Conservation (phyloP, 768 basidiomycete genomes). For the Mycena rebaudengoi region DNA sequence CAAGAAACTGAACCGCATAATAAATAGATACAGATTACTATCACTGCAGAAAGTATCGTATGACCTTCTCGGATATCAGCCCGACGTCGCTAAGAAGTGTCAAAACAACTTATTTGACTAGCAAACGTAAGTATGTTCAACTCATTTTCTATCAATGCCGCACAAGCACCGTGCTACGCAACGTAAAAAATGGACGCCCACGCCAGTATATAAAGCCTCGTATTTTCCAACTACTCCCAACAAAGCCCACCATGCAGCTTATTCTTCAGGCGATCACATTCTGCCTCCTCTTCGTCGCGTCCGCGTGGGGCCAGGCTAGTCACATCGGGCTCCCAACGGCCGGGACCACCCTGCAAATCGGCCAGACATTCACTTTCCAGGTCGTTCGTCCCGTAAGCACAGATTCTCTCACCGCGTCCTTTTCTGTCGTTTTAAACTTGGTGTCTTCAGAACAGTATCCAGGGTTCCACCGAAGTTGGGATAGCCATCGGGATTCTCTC, state of each 20-base stretch:
- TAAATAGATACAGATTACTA: no score
- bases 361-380: conserved; percentile 4
- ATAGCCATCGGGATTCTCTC: conserved; percentile 14
- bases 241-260: conserved; percentile 8
- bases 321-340: conserved; percentile 5
- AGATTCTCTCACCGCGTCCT: not conserved
- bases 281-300: conserved; percentile 7
- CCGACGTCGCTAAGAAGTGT: no score
- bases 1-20: no score
- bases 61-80: no score
- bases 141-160: no score
- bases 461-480: conserved; percentile 17
- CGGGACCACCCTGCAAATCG: conserved; percentile 1
- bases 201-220: no score
- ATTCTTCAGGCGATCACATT: not conserved
- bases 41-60: no score
- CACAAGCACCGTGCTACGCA: not conserved
- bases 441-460: conserved; percentile 11
- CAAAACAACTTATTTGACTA: no score
- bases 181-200: no score
- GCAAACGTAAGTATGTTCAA: no score
- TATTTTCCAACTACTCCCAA: no score
- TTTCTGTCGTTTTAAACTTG: not conserved
- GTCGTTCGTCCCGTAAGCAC: conserved; percentile 14
- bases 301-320: conserved; percentile 7